These are phyloP conservation scores for Canariomyces notabilis DNA, from an alignment of 2,329 filamentous ascomycete genomes.

Conservation along the genomic window DNA sequence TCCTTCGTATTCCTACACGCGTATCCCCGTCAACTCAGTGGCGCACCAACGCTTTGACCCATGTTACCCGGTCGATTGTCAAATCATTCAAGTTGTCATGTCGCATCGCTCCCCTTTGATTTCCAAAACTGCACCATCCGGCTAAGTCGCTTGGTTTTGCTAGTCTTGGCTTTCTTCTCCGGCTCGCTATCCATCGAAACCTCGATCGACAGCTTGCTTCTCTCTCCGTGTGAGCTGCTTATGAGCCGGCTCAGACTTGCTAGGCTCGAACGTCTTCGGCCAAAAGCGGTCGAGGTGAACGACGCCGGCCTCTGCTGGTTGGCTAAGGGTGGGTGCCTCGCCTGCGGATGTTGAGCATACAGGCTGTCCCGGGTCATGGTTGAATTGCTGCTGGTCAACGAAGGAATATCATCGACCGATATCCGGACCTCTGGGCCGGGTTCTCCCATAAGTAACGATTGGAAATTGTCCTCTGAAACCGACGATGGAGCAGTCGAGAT, in stretches of 20 bases:
- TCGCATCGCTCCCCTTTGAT: slow-evolving; percentile 39
- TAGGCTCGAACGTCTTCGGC: slow-evolving; percentile 68
- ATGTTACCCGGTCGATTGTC: no score
- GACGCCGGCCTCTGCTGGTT: slow-evolving; percentile 56
- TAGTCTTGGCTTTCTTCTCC: slow-evolving; percentile 53
- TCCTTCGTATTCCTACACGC: slow-evolving; percentile 19
- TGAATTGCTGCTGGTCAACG: slow-evolving; percentile 69
- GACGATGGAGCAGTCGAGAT: slow-evolving; percentile 74
- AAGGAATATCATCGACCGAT: slow-evolving; percentile 68
- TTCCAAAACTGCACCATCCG: slow-evolving; percentile 79
- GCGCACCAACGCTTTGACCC: no score
- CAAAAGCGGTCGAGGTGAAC: slow-evolving; percentile 57
- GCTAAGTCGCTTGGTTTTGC: slow-evolving; percentile 65
- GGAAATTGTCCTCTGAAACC: slow-evolving; percentile 65
- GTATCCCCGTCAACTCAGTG: not conserved
- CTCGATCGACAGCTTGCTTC: slow-evolving; percentile 69
- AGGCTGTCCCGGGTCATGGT: slow-evolving; percentile 68
- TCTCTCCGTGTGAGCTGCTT: slow-evolving; percentile 67
- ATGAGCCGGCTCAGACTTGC: slow-evolving; percentile 73
- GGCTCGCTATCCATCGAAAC: slow-evolving; percentile 52
- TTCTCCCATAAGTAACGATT: slow-evolving; percentile 67
- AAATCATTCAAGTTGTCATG: slow-evolving; percentile 5
- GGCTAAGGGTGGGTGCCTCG: slow-evolving; percentile 44
- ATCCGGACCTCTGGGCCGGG: slow-evolving; percentile 67
- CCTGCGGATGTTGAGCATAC: slow-evolving; percentile 39